phyloP scores from a whole-genome alignment of 2,329 filamentous ascomycete genomes.

The Paramyrothecium roridum region DNA sequence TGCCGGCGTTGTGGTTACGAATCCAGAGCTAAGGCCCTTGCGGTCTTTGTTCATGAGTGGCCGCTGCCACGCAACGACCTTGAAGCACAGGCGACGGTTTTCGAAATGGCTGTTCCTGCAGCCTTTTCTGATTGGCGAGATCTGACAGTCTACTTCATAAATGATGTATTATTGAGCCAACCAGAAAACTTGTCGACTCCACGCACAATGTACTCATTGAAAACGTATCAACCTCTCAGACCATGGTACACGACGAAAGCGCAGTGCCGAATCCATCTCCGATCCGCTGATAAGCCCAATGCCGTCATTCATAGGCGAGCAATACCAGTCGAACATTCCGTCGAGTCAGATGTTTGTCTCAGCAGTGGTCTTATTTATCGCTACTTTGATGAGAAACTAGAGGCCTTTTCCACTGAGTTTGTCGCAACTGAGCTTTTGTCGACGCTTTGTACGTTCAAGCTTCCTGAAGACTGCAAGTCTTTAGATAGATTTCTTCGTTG shows the following conservation, averaged over 20 bases:
- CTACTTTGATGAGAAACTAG: no score
- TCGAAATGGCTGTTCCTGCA: background rate
- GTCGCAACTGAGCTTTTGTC: background rate
- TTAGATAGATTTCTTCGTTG: slow-evolving; percentile 13
- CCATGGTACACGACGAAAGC: background rate
- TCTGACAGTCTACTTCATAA: background rate
- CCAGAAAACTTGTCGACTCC: background rate
- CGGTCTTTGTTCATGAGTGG: background rate
- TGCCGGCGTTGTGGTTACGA: slow-evolving; percentile 34
- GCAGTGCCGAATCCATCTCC: slow-evolving; percentile 9
- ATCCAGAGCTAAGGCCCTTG: background rate
- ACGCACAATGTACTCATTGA: background rate
- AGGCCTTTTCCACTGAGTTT: slow-evolving; percentile 2
- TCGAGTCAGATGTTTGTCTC: slow-evolving; percentile 12
- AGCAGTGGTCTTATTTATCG: slow-evolving; percentile 17
- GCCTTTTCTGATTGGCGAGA: background rate
- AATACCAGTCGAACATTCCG: background rate
- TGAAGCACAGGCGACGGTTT: background rate
- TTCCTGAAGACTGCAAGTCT: slow-evolving; percentile 6
- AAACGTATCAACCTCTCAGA: background rate
- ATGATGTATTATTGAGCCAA: background rate
- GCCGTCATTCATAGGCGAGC: slow-evolving; percentile 6
- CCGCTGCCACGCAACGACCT: background rate
- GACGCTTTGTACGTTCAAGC: slow-evolving; percentile 9
- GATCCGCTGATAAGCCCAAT: slow-evolving; percentile 16